Base-by-base conservation (phyloP, 176 grass and related monocot species). In the Rhipidocladum racemiflorum region DNA sequence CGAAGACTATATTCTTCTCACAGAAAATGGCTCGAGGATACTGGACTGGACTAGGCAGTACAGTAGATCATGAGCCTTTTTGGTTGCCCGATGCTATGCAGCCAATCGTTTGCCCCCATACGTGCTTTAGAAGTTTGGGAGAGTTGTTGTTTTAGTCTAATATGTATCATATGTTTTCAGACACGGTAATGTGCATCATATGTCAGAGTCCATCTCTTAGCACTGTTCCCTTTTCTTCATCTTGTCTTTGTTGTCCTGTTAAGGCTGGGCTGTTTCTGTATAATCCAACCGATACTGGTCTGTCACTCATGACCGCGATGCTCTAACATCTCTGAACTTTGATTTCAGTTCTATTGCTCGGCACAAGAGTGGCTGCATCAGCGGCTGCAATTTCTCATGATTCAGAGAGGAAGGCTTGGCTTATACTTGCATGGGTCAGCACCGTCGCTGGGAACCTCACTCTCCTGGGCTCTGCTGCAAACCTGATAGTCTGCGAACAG, bases 401-500 rank as follows among this genome's bases (percentile, higher is more conserved):
- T 13, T 80, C 91, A 62, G 95, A 90, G 68, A 86, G 77, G 23
- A 94, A 89, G 83, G 95, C 95, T 8, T 97, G 95, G 95, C 90
- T 97, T 20, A 90, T 97, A 57, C 84, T 97, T 2, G 95, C 95
- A 6, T 97, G 88, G 36, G 92, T 94, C 27, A 97, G 95, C 70
- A 97, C 95, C 2, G 95, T 97, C 17, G 95, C 95, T 11, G 95
- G 95, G 18, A 97, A 97, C 75, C 90, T 97, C 3, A 94, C 95
- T 0, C 90, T 97, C 17, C 76, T 97, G 13, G 95, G 95, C 20
- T 97, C 95, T 7, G 94, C 94, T 1, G 94, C 94, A 7, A 97
- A 97, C 77, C 85, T 97, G 85, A 97, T 97, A 9, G 95, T 97
- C n/a, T 97, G 95, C 4, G 95, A 97, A 83, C 95, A 97, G 79